These are phyloP conservation scores for Lichtheimia ramosa DNA, from an alignment of 371 early-diverging fungal genomes.

Conservation along the genomic window DNA sequence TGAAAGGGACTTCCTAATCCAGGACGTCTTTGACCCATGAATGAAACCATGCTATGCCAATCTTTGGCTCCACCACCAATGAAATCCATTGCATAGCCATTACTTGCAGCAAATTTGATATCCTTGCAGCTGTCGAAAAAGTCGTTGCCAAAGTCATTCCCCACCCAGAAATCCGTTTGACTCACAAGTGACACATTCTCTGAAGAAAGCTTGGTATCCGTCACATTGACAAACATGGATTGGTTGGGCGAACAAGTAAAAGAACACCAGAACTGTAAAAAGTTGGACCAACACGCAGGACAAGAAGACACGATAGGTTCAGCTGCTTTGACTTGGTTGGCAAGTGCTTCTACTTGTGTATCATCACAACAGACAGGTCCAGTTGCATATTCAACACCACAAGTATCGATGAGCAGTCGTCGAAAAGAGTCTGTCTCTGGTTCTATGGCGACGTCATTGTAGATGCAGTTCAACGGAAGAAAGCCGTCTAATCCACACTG, in stretches of 20 bases:
- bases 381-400: constrained; percentile 56
- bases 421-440: constrained; percentile 48
- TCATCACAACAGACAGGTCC: constrained; percentile 66
- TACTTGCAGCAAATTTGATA: constrained; percentile 69
- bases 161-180: constrained; percentile 62
- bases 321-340: constrained; percentile 55
- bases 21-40: constrained; percentile 65
- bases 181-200: constrained; percentile 44
- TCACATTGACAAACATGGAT: constrained; percentile 72
- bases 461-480: constrained; percentile 49
- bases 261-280: constrained; percentile 69
- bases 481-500: constrained; percentile 47
- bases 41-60: constrained; percentile 65
- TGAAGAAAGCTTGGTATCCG: constrained; percentile 23
- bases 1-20: constrained; percentile 71
- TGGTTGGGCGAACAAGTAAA: constrained; percentile 77
- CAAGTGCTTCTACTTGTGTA: constrained; percentile 54
- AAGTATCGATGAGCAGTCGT: constrained; percentile 51
- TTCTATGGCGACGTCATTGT: constrained; percentile 50
- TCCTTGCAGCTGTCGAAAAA: constrained; percentile 78
- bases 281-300: constrained; percentile 80
- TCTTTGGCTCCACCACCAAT: constrained; percentile 76
- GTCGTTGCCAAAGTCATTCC: constrained; percentile 55
- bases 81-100: constrained; percentile 74
- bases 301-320: constrained; percentile 64